phyloP scores from a whole-genome alignment of 345 rosid species.

The Turritis glabra region DNA sequence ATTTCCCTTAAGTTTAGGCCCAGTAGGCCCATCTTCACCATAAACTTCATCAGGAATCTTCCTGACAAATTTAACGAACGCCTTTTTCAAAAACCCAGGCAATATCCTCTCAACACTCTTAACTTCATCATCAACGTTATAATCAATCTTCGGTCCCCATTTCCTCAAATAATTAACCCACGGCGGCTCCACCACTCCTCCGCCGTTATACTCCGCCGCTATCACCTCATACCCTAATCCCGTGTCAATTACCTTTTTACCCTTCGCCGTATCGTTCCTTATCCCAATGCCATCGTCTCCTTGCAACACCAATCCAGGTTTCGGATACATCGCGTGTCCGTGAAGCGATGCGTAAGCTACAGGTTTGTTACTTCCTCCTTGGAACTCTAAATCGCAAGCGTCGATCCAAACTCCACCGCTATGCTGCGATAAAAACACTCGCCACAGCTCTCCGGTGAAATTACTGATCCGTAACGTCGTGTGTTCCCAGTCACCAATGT shows the following conservation, averaged over 20 bases:
- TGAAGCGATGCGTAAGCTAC: conserved; percentile 64
- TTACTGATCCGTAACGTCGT: conserved; percentile 75
- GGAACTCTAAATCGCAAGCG: conserved; percentile 63
- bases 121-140: conserved; percentile 47
- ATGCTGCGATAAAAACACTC: conserved; percentile 64
- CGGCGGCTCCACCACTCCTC: conserved; percentile 47
- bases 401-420: conserved; percentile 73
- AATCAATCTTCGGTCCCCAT: conserved; percentile 81
- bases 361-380: conserved; percentile 50
- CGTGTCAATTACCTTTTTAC: conserved; percentile 52
- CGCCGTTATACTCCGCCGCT: conserved; percentile 57
- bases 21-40: conserved; percentile 88
- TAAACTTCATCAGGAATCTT: conserved; percentile 59
- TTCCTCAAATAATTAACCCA: conserved; percentile 68
- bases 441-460: conserved; percentile 61
- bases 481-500: conserved; percentile 95
- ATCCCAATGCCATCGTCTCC: conserved; percentile 61
- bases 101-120: conserved; percentile 46
- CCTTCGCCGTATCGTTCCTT: conserved; percentile 73
- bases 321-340: conserved; percentile 80
- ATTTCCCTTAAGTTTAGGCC: conserved; percentile 66
- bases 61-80: conserved; percentile 46
- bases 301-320: conserved; percentile 77
- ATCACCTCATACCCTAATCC: conserved; percentile 45
- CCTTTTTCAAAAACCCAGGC: conserved; percentile 52